Evolutionary conservation across 2,329 filamentous ascomycete species (phyloP), one percentile per base, ranked within the genome.

Genomic region (Aspergillus tamarii): DNA sequence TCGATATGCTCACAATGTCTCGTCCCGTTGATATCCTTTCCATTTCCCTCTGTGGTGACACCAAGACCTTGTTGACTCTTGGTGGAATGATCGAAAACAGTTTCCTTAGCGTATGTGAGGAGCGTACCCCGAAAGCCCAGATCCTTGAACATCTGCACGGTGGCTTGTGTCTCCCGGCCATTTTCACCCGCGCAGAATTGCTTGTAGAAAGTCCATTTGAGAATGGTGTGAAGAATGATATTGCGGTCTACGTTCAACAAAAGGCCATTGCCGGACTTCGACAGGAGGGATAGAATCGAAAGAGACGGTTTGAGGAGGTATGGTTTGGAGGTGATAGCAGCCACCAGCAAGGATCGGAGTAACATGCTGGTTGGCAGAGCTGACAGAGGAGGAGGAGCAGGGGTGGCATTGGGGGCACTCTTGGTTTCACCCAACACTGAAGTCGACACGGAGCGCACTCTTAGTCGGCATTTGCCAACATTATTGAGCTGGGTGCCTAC

Each of bases 121-220:
- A 97, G 93, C 12, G 96, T 90, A 16, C 93, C 94, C 21, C 85
- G 87, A 74, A 93, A 96, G 0, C 94, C 94, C 59, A 94, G 88
- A 28, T 83, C 78, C 76, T 92, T 91, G 39, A 96, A 82, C 4
- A 84, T 81, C 2, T 82, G 74, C 36, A 92, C 86, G 0, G 90
- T 93, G 26, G 23, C 77, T 57, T 83, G 82, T 3, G 95, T 89
- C 77, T 96, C 91, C 1, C 75, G 70, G 0, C 84, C 82, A 61
- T 86, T 90, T 80, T 94, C 91, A 39, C 94, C 94, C 0, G 92
- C 92, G 77, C 94, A 97, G 78, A 96, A 97, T 73, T 97, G 94
- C 19, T 89, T 88, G 76, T 97, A 97, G 74, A 97, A 71, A 0
- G 71, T 73, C 52, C 66, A 71, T 53, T 94, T 94, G 57, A 96